Conservation (phyloP, 2,329 filamentous ascomycete genomes). For the Aspergillus fumigatus region DNA sequence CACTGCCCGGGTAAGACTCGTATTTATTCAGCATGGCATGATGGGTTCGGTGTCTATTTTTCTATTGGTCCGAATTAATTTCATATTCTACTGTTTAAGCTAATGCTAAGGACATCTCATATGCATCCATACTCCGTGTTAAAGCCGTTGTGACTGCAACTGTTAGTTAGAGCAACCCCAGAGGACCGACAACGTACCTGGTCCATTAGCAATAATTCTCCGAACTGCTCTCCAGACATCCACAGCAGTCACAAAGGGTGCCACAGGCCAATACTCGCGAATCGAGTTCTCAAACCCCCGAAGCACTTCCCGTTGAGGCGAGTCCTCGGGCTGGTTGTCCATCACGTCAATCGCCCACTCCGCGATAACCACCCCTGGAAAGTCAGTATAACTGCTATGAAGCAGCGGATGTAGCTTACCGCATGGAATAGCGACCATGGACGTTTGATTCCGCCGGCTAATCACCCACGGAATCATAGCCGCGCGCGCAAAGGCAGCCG, state of each 20-base stretch:
- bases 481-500: background rate
- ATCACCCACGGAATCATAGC: background rate
- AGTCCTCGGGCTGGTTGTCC: background rate
- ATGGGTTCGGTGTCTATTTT: background rate
- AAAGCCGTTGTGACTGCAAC: background rate
- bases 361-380: background rate
- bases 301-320: background rate
- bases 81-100: background rate
- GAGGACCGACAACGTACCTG: background rate
- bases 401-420: background rate
- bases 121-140: background rate
- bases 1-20: too few species aligned
- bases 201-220: background rate
- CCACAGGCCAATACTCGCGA: background rate
- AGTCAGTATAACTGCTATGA: background rate
- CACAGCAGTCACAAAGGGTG: background rate
- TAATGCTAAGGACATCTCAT: background rate
- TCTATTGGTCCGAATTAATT: background rate
- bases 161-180: background rate
- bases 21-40: background rate
- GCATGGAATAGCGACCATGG: background rate
- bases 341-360: background rate
- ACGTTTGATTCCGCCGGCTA: background rate
- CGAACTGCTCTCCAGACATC: background rate
- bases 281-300: background rate